Evolutionary conservation across 1,284 basidiomycete genomes (phyloP).

Genomic region (Agroathelia rolfsii): DNA sequence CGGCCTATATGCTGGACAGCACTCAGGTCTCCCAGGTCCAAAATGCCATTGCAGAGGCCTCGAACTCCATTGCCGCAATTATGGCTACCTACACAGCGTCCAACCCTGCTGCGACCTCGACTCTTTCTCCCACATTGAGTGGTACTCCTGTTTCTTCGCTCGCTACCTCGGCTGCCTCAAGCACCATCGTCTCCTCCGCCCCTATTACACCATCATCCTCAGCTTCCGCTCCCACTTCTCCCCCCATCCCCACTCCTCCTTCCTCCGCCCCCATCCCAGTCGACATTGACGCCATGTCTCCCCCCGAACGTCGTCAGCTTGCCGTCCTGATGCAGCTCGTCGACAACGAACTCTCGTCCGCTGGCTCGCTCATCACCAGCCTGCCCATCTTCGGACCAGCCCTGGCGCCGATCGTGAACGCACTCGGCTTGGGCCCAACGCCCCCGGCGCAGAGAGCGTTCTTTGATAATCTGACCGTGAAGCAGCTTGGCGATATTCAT

Average conservation of each 20-base stretch:
- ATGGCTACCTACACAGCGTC: slow-evolving; percentile 10
- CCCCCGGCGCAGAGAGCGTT: background rate
- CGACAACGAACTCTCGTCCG: slow-evolving; percentile 15
- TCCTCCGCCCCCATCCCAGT: background rate
- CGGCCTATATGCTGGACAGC: background rate
- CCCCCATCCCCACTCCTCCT: slow-evolving; percentile 4
- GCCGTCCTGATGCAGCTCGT: slow-evolving; percentile 32
- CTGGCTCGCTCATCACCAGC: slow-evolving; percentile 1
- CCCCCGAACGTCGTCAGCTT: slow-evolving; percentile 35
- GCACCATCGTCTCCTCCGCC: slow-evolving; percentile 8
- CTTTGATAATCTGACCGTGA: background rate
- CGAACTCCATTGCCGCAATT: slow-evolving; percentile 7
- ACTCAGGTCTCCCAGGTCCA: background rate
- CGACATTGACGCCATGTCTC: slow-evolving; percentile 12
- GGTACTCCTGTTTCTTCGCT: slow-evolving; percentile 3
- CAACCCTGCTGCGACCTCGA: slow-evolving; percentile 5
- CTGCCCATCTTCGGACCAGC: slow-evolving; percentile 5
- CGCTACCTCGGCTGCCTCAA: background rate
- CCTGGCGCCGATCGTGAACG: slow-evolving; percentile 4
- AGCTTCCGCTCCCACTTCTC: background rate
- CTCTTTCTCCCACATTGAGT: slow-evolving; percentile 3
- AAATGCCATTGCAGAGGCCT: background rate
- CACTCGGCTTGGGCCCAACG: slow-evolving; percentile 1
- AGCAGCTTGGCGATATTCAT: background rate
- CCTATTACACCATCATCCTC: background rate